phyloP scores from a whole-genome alignment of 768 basidiomycete species.

The Tylopilus felleus region DNA sequence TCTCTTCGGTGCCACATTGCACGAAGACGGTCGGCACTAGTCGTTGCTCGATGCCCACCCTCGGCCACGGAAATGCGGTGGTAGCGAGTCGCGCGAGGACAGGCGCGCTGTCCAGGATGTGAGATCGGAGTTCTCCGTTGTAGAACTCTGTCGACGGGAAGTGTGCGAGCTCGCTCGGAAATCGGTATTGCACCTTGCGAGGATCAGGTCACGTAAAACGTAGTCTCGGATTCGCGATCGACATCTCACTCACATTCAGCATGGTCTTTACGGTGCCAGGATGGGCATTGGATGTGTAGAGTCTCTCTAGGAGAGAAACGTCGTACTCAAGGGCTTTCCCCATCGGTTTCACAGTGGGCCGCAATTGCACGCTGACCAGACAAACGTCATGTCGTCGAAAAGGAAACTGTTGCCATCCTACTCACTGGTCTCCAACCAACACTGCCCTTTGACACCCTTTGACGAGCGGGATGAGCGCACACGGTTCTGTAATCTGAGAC shows the following conservation, averaged over 20 bases:
- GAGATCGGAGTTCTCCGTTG: conserved; percentile 48
- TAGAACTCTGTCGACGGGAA: conserved; percentile 69
- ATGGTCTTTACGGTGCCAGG: conserved; percentile 51
- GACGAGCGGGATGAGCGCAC: conserved; percentile 62
- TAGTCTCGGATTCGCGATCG: too few relatives aligned
- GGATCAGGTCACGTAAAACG: neutral
- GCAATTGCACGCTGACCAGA: conserved; percentile 54
- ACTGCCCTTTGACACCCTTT: conserved; percentile 58
- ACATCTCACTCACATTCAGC: conserved; percentile 44
- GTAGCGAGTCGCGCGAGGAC: conserved; percentile 36
- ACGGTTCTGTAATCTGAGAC: conserved; percentile 66
- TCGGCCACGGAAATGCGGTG: conserved; percentile 60
- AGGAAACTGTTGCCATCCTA: neutral
- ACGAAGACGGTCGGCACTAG: conserved; percentile 56
- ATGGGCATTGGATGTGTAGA: conserved; percentile 40
- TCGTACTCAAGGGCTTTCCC: conserved; percentile 55
- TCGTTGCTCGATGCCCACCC: conserved; percentile 15
- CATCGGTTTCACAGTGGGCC: conserved; percentile 61
- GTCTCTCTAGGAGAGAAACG: conserved; percentile 57
- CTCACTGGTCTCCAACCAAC: conserved; percentile 70
- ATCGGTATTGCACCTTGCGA: conserved; percentile 60
- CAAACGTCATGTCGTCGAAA: neutral
- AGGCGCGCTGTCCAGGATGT: conserved; percentile 36
- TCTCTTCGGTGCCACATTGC: conserved; percentile 56
- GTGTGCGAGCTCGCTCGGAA: conserved; percentile 50